These are phyloP conservation scores for Xylaria cubensis DNA, from an alignment of 495 filamentous ascomycete species.

Conservation along the genomic window DNA sequence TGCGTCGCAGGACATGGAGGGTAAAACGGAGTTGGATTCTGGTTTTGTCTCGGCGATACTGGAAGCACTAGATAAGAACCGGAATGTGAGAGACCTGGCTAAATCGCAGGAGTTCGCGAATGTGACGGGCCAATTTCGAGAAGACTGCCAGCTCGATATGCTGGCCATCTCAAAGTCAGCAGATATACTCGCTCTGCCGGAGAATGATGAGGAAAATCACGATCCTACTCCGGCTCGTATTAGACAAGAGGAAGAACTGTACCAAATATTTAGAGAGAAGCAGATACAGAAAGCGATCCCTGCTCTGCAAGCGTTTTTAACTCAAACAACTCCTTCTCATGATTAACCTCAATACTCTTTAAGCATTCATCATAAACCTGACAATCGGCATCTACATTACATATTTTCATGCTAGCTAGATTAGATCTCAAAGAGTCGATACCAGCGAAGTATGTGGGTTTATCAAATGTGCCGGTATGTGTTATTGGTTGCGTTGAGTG, in stretches of 20 bases:
- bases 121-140: not conserved
- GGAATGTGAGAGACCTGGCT: slow-evolving; percentile 5
- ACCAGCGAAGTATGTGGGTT: not conserved
- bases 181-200: slow-evolving; percentile 7
- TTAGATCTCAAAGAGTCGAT: not conserved
- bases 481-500: not conserved
- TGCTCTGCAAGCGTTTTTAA: slow-evolving; percentile 28
- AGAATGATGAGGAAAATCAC: not conserved
- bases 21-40: not conserved
- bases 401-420: not conserved
- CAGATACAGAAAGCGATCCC: slow-evolving; percentile 25
- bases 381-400: not conserved
- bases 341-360: not conserved
- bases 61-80: slow-evolving; percentile 15
- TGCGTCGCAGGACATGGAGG: not conserved
- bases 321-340: not conserved
- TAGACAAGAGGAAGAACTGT: not conserved
- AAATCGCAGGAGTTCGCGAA: slow-evolving; percentile 15
- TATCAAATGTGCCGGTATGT: not conserved
- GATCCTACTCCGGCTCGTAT: not conserved
- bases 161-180: slow-evolving; percentile 27
- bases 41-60: slow-evolving; percentile 26
- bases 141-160: slow-evolving; percentile 34
- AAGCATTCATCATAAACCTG: not conserved
- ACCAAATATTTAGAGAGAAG: slow-evolving; percentile 25